Evolutionary conservation across 306 rosid genomes (phyloP), one percentile per base, ranked within the genome.

Genomic region (Quercus suber): DNA sequence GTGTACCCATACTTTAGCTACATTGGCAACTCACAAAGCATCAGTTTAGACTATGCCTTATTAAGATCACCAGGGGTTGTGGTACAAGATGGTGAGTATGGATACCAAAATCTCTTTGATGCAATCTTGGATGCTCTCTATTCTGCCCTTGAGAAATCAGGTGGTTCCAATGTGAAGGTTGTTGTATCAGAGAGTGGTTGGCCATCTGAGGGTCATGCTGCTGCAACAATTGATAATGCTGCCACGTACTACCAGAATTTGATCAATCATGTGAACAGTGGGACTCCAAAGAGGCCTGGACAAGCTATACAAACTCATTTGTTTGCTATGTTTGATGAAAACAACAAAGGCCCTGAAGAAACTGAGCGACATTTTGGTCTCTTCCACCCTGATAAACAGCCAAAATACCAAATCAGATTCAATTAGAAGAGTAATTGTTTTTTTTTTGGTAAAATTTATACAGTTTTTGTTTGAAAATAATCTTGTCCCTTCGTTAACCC

Each of bases 161-260:
- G 88, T 0, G 93, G 78, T 4, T 33, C 83, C 2, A 35, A 67
- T 27, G 12, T 89, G 82, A 17, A 72, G 25, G 73, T 89, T 1
- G 93, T 93, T 19, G 94, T 91, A 13, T 85, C 96, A 0, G 96
- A 93, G 82, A 93, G 89, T 10, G 96, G 97, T 7, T 93, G 97
- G 96, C 97, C 96, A 5, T 89, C 94, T 0, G 63, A 15, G 8
- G 96, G 91, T 19, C 82, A 87, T 53, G 11, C 1, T 20, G 86
- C 78, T 0, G 89, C 94, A 1, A 61, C 77, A 2, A 0, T 3
- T 2, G 74, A 80, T 0, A 90, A 88, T 69, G 94, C 92, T 33
- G 76, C 45, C 2, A 79, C 80, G 1, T 93, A 84, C 61, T 78
- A 88, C 21, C 30, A 6, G 13, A 93, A 91, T 55, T 72, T 93